Evolutionary conservation across 73 alveolate species (phyloP).

Genomic region (Paramecium sexaurelia): DNA sequence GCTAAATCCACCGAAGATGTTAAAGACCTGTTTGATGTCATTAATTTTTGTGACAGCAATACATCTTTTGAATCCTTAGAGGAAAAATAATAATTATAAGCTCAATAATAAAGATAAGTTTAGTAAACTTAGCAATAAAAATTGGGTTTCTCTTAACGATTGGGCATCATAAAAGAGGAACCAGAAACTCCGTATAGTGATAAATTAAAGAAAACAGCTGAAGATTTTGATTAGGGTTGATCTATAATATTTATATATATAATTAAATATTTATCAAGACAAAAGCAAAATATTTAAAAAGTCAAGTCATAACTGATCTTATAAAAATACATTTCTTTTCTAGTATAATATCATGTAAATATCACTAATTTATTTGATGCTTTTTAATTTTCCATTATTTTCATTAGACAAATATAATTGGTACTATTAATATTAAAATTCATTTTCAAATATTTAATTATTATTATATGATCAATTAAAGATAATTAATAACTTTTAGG

Average conservation of each 20-base stretch:
- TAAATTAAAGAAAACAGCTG: neutral
- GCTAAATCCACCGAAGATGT: neutral
- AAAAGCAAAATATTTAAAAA: neutral
- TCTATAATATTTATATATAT: neutral
- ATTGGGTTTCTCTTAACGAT: neutral
- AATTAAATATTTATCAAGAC: neutral
- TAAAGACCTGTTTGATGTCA: constrained; percentile 32
- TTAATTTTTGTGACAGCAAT: constrained; percentile 34
- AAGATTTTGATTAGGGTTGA: neutral
- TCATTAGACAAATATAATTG: neutral
- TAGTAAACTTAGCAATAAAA: neutral
- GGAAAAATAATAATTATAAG: constrained; percentile 3
- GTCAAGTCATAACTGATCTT: neutral
- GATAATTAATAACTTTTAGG: too few species aligned
- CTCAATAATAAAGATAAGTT: neutral
- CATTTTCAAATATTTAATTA: neutral
- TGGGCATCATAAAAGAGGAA: neutral
- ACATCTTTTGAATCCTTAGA: neutral
- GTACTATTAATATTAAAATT: neutral
- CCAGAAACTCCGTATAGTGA: neutral
- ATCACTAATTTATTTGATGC: too few species aligned
- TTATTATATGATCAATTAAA: too few species aligned
- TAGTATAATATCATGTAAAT: neutral
- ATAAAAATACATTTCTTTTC: neutral
- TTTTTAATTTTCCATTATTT: neutral